Base-by-base conservation (phyloP, 1,139 yeast genomes). In the Magnusiomyces magnusii region DNA sequence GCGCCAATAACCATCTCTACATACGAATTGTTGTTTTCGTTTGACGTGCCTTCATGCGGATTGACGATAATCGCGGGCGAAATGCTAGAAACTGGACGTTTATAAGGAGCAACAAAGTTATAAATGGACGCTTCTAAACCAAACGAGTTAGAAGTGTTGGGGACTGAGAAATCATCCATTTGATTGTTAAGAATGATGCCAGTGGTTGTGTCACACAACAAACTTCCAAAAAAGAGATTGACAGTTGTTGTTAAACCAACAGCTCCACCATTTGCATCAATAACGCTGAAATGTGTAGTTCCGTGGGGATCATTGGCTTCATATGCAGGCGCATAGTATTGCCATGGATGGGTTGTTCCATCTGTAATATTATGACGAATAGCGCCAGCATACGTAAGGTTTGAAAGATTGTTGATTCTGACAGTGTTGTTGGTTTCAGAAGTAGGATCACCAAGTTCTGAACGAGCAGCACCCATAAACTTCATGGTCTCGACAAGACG, bases 161-260 rank as follows among this genome's bases (percentile, higher is more conserved):
- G 93, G 49, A 82, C 77, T n/a, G 96, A 86, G 68, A 93, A 93
- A 71, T 93, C 98, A 71, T 93, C 97, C 97, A 93, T 92, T 71
- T 93, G 91, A 65, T 90, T 85, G 74, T 93, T 93, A 67, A 93
- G 75, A 9, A 93, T 79, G 17, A 93, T 76, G 1, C 98, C 98
- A 0, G 98, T 92, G 0, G 63, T 70, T 1, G 86, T 85, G 69
- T 92, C 98, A 68, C 86, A 87, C 5, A 92, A 84, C 67, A 84
- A 70, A 15, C 93, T 85, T 0, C 98, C 99, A 72, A 91, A 93
- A 54, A 82, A 72, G 56, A 91, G 75, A 69, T 93, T 93, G n/a
- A 93, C 84, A 0, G 98, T 92, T 1, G 97, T 87, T 1, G 98
- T 93, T 79, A 92, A 78, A 2, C 90, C 78, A 2, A 93, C 92